Percentiles rank a stretch among this genome's conserved stretches.
Evolutionary conservation across 768 basidiomycete genomes (phyloP).

Genomic region (Russula griseocarnosa): DNA sequence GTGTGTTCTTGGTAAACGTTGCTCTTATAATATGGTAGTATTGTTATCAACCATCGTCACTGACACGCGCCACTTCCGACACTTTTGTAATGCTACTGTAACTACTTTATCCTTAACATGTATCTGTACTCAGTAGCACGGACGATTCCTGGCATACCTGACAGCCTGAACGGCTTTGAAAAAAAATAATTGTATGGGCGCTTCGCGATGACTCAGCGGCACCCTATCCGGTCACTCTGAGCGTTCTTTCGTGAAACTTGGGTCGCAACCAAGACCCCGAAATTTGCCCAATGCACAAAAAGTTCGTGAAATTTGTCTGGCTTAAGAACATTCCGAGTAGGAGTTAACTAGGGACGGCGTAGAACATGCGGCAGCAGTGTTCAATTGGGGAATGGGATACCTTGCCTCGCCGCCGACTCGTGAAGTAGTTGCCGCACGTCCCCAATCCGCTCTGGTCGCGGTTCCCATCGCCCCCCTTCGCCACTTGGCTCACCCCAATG

Average conservation of each 20-base stretch:
- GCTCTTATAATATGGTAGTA: conserved; percentile 3
- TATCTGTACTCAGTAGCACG: conserved; percentile 5
- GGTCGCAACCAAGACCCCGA: neutral
- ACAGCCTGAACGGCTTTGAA: neutral
- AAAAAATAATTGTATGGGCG: conserved; percentile 3
- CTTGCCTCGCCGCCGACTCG: conserved; percentile 42
- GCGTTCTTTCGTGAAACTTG: conserved; percentile 2
- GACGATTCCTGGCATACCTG: conserved; percentile 1
- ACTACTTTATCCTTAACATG: conserved; percentile 13
- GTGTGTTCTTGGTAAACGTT: neutral
- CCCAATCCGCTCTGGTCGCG: conserved; percentile 35
- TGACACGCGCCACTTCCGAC: conserved; percentile 15
- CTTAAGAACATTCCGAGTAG: neutral
- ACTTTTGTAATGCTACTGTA: conserved; percentile 18
- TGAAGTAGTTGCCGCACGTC: conserved; percentile 38
- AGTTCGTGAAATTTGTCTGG: neutral
- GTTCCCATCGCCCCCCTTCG: conserved; percentile 37
- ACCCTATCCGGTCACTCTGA: neutral
- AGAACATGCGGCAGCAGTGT: conserved; percentile 1
- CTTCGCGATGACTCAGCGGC: conserved; percentile 23
- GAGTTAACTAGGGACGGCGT: neutral
- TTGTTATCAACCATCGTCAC: neutral
- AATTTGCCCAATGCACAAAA: neutral
- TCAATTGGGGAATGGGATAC: conserved; percentile 30
- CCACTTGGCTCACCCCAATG: conserved; percentile 44